Percentiles rank a stretch among this genome's conserved stretches.
Evolutionary conservation across 1,284 basidiomycete species (phyloP).

Genomic region (Mycena sp.): DNA sequence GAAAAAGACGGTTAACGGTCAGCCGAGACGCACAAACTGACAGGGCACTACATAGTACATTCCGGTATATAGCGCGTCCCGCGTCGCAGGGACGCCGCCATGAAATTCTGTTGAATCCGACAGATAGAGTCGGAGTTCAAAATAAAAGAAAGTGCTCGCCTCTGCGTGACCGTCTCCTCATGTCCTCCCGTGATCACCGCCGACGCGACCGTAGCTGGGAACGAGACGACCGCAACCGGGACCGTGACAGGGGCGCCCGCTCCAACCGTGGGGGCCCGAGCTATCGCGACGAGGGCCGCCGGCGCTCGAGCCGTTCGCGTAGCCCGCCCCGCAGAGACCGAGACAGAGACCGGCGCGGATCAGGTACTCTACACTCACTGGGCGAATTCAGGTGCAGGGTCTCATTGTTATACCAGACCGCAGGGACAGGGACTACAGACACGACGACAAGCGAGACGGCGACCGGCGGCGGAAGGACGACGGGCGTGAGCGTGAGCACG

Average conservation of each 20-base stretch:
- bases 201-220: slow-evolving; percentile 77
- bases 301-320: slow-evolving; percentile 71
- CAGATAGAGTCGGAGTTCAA: too few species aligned
- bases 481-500: slow-evolving; percentile 38
- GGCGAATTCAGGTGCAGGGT: too few species aligned
- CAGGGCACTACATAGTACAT: too few species aligned
- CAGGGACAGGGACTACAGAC: slow-evolving; percentile 39
- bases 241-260: slow-evolving; percentile 17
- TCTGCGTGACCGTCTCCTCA: slow-evolving; percentile 32
- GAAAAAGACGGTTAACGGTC: background rate
- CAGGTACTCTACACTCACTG: too few species aligned
- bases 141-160: too few species aligned
- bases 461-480: slow-evolving; percentile 41
- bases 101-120: too few species aligned
- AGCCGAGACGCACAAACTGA: background rate
- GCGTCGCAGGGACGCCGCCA: slow-evolving; percentile 8
- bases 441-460: slow-evolving; percentile 43
- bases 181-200: slow-evolving; percentile 50
- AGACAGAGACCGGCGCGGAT: slow-evolving; percentile 52
- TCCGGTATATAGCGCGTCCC: slow-evolving; percentile 16
- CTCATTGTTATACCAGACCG: slow-evolving; percentile 20
- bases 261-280: slow-evolving; percentile 43
- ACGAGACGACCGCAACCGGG: slow-evolving; percentile 51
- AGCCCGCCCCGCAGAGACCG: slow-evolving; percentile 68
- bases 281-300: slow-evolving; percentile 56